A percentile compares a stretch with the other conserved stretches of the same genome.
Evolutionary conservation across 2,329 filamentous ascomycete species (phyloP).

Genomic region (Bisporella sp.): DNA sequence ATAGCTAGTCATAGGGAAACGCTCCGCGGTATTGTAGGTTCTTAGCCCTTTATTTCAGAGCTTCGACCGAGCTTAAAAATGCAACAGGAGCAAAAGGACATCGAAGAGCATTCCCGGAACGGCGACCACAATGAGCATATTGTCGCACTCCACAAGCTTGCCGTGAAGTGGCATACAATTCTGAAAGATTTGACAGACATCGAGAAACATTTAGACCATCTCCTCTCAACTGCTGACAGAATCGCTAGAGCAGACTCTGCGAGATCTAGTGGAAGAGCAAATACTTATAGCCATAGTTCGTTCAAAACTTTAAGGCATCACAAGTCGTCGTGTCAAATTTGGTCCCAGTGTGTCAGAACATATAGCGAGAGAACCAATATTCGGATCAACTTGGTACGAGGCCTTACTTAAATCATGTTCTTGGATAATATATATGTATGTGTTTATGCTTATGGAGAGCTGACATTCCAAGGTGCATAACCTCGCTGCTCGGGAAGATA

Average conservation of each 20-base stretch:
- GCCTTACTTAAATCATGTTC: too few species aligned
- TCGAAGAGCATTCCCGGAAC: too few species aligned
- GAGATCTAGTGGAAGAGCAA: too few species aligned
- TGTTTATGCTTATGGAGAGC: not conserved
- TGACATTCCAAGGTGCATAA: not conserved
- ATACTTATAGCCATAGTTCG: too few species aligned
- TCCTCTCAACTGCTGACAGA: not conserved
- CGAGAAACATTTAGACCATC: not conserved
- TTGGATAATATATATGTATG: too few species aligned
- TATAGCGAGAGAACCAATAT: not conserved
- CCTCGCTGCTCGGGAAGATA: not conserved
- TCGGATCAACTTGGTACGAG: not conserved
- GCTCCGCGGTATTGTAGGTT: not conserved
- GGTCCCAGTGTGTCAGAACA: not conserved
- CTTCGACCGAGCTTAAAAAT: too few species aligned
- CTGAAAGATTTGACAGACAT: not conserved
- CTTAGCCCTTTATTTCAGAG: too few species aligned
- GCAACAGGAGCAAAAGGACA: not conserved
- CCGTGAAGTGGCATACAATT: not conserved
- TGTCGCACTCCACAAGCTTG: not conserved
- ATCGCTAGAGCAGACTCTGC: too few species aligned
- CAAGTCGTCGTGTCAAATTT: not conserved
- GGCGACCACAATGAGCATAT: too few species aligned
- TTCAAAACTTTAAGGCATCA: not conserved
- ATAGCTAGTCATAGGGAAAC: not conserved